Base-by-base conservation (phyloP, 345 rosid species). In the Luvunga scandens region DNA sequence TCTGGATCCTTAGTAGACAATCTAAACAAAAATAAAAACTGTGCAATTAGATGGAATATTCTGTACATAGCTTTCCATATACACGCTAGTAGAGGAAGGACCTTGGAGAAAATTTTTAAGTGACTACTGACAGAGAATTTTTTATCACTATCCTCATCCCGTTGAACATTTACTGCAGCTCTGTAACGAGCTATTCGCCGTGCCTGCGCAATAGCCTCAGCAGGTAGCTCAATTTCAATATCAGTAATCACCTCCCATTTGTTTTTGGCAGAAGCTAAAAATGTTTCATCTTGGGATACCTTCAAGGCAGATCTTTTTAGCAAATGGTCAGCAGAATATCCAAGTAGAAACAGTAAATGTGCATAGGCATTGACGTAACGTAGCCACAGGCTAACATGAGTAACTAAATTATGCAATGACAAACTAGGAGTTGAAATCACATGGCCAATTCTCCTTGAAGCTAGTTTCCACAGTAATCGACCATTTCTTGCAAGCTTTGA, bases 121-220 rank as follows among this genome's bases (percentile, higher is more conserved):
- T 3, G 82, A 48, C 76, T 72, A 68, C 69, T 64, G 73, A 66
- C 63, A 68, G 82, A 82, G 72, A 77, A 77, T 28, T 85, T 84
- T 7, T 68, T 77, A 59, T 62, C 67, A 68, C 69, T 69, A 71
- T 75, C 83, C 80, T 81, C 78, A 83, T 75, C 82, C 81, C 63
- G 72, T 72, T 69, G 88, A 81, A 78, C 73, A 34, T 80, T 76
- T 76, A 85, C 71, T 38, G 75, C 65, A 71, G 89, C 86, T 80
- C 89, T 89, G 84, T 81, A 84, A 72, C 96, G 86, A 75, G 90
- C 97, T 77, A 93, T 87, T 81, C 91, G 88, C 77, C 99, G 85
- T 66, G 97, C 99, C 85, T 87, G 95, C 69, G 91, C 87, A 71
- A 95, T 89, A 71, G 93, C 91, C 85, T 91, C 93, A 79, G 90